phyloP scores from a whole-genome alignment of 2,329 filamentous ascomycete genomes.

The Aspergillus luchuensis region DNA sequence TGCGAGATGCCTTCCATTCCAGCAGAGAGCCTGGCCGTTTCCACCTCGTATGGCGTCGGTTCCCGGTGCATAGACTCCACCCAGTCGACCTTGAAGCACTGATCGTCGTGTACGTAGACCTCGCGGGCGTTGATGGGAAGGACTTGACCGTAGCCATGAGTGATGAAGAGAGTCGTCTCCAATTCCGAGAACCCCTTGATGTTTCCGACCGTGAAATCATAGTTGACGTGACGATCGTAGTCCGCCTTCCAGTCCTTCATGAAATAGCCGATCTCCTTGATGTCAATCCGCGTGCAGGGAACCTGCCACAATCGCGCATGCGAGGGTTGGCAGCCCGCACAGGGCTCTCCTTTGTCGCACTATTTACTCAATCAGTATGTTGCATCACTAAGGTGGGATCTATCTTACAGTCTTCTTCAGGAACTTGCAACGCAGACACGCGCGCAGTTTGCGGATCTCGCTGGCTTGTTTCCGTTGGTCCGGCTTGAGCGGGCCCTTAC shows the following conservation, averaged over 20 bases:
- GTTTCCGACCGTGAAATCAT: slow-evolving; percentile 88
- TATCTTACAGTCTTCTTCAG: slow-evolving; percentile 79
- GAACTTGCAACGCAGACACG: slow-evolving; percentile 95
- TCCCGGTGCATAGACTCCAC: slow-evolving; percentile 77
- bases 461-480: slow-evolving; percentile 96
- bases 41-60: slow-evolving; percentile 78
- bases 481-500: slow-evolving; percentile 84
- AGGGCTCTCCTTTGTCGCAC: slow-evolving; percentile 96
- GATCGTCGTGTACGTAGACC: slow-evolving; percentile 87
- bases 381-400: not conserved
- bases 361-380: slow-evolving; percentile 16
- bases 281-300: slow-evolving; percentile 95
- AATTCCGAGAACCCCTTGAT: slow-evolving; percentile 78
- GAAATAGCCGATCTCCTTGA: slow-evolving; percentile 97
- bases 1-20: slow-evolving; percentile 84
- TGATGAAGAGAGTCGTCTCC: slow-evolving; percentile 79
- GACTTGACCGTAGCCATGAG: slow-evolving; percentile 91
- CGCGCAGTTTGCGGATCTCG: slow-evolving; percentile 92
- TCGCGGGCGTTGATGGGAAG: slow-evolving; percentile 91
- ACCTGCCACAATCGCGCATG: slow-evolving; percentile 97
- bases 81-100: slow-evolving; percentile 93
- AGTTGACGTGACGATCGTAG: slow-evolving; percentile 84
- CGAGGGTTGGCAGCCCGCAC: slow-evolving; percentile 90
- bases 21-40: slow-evolving; percentile 85
- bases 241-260: slow-evolving; percentile 99